Evolutionary conservation across 805 yeast genomes (phyloP).

Genomic region (Groenewaldozyma tartarivorans): DNA sequence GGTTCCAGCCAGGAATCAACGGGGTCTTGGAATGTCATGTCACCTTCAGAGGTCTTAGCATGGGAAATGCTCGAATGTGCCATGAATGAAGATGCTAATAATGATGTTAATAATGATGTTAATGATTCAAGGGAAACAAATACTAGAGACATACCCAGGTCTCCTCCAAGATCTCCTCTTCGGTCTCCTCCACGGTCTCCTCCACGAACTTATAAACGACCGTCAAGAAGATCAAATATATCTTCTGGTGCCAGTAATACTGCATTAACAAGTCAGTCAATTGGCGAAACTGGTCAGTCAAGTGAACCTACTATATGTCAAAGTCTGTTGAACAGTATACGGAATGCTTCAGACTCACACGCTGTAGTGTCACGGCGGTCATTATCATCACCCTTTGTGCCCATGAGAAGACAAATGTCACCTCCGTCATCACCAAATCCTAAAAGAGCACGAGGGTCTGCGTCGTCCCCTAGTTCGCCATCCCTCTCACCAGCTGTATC

Average conservation of each 20-base stretch:
- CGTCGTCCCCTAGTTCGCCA: neutral
- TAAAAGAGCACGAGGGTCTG: neutral
- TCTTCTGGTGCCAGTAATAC: no score
- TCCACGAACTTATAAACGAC: no score
- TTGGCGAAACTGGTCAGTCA: no score
- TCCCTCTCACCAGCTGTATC: neutral
- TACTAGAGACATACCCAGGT: neutral
- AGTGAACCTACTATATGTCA: constrained; percentile 14
- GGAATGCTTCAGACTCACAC: no score
- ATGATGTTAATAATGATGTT: no score
- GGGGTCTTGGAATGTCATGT: neutral
- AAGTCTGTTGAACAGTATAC: constrained; percentile 19
- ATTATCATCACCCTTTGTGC: no score
- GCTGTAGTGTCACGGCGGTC: no score
- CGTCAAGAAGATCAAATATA: no score
- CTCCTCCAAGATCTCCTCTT: neutral
- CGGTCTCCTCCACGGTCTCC: neutral
- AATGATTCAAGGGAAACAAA: no score
- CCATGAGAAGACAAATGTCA: no score
- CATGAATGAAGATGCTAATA: constrained; percentile 5
- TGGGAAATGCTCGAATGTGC: constrained; percentile 26
- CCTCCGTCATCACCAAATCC: neutral
- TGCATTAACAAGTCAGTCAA: no score
- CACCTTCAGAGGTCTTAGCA: constrained; percentile 21
- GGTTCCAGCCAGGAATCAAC: no score